Base-by-base conservation (phyloP, 805 yeast species). In the Grigorovia jiainica region DNA sequence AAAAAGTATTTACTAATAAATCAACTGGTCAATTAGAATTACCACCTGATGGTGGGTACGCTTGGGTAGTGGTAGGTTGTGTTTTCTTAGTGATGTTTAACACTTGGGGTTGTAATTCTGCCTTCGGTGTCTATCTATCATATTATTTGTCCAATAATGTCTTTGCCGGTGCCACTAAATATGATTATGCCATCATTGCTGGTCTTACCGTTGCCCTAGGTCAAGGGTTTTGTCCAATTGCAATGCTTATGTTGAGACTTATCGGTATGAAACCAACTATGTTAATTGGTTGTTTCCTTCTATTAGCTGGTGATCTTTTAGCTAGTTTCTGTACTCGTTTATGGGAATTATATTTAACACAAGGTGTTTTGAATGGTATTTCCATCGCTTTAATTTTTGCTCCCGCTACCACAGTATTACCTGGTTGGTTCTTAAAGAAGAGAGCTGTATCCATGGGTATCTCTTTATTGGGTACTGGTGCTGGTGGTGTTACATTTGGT, bases 71-170 rank as follows among this genome's bases (percentile, higher is more conserved):
- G 17, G 71, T 74, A 13, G 45, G 72, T 11, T 75, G 78, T 11
- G 70, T 74, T 3, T 62, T 68, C 21, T 40, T 76, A 4, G 61
- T 76, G 34, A 75, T 76, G 56, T 72, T 76, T 47, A 66, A 72
- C 30, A 73, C 85, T 0, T 82, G 90, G 89, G 92, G 92, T 11
- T 72, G 82, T 48, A 81, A 81, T 48, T 59, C 64, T 6, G 82
- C 79, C 3, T 82, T 70, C 53, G 81, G 86, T 21, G 71, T 82
- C 5, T 79, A 78, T 48, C 62, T 81, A 20, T 69, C 82, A 1
- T 69, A 67, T 47, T 82, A 79, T 52, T 47, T 81, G 19, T 68
- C 72, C 36, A 54, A 71, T 40, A 58, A 71, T 36, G 61, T 68
- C 0, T 80, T 77, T 47, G 61, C 64, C 0, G 84, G 79, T 2